A percentile compares a stretch with the other conserved stretches of the same genome.
phyloP scores from a whole-genome alignment of 2,329 filamentous ascomycete species.

The Aspergillus sp. region DNA sequence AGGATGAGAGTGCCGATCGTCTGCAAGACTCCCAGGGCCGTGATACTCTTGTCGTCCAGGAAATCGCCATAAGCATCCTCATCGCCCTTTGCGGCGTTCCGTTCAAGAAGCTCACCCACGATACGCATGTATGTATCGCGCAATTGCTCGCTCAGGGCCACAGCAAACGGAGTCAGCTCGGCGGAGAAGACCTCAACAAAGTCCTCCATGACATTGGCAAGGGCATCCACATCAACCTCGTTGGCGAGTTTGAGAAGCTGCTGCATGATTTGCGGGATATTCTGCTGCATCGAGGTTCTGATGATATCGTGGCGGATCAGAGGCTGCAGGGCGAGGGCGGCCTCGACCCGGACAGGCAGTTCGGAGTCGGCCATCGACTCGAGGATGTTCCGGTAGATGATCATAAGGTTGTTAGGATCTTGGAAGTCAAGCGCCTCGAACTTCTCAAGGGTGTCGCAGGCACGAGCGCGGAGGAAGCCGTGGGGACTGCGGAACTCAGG shows the following conservation, averaged over 20 bases:
- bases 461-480: slow-evolving; percentile 88
- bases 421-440: slow-evolving; percentile 97
- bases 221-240: slow-evolving; percentile 93
- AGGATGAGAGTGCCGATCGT: slow-evolving; percentile 97
- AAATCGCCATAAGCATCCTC: slow-evolving; percentile 85
- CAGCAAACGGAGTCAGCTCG: slow-evolving; percentile 93
- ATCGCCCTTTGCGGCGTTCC: slow-evolving; percentile 70
- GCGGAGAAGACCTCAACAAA: slow-evolving; percentile 99
- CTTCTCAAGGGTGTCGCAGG: slow-evolving; percentile 96
- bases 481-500: slow-evolving; percentile 92
- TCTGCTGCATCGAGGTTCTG: slow-evolving; percentile 91
- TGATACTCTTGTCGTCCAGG: slow-evolving; percentile 97
- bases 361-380: slow-evolving; percentile 96
- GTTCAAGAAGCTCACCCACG: slow-evolving; percentile 84
- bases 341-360: slow-evolving; percentile 89
- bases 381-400: slow-evolving; percentile 94
- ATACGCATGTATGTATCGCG: slow-evolving; percentile 95
- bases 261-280: slow-evolving; percentile 99
- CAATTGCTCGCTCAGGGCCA: slow-evolving; percentile 91
- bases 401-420: slow-evolving; percentile 89
- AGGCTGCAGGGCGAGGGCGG: slow-evolving; percentile 88
- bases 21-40: slow-evolving; percentile 90
- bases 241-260: slow-evolving; percentile 95
- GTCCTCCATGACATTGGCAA: slow-evolving; percentile 99
- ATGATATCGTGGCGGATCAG: slow-evolving; percentile 95